Base-by-base conservation (phyloP, 2,329 filamentous ascomycete genomes). In the Trichoderma semiorbis region DNA sequence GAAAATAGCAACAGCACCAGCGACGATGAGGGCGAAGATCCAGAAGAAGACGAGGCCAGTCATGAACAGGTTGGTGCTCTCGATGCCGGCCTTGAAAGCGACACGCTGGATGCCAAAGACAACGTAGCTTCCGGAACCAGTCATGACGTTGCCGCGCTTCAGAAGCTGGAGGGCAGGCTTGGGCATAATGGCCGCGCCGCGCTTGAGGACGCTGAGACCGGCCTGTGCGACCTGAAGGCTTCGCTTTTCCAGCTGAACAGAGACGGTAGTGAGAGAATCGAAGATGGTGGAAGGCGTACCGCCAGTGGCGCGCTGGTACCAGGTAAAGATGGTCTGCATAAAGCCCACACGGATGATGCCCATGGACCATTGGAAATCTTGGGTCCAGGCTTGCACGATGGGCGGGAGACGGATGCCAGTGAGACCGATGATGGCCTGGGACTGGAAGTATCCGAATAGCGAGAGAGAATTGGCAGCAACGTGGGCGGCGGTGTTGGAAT, bases 301-400 rank as follows among this genome's bases (percentile, higher is more conserved):
- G 68, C 95, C 95, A 3, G 95, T 98, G 3, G 95, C 89, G 73
- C 95, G 92, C 83, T 97, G 95, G 80, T 98, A 98, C 95, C 95
- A 98, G 43, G 94, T 97, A 73, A 93, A 93, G 78, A 97, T 93
- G 62, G 86, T 86, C 84, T 98, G 94, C 83, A 98, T 88, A 81
- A 97, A 98, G n/a, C 85, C 86, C 55, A 98, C 87, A 66, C 89
- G 89, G 77, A 98, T 97, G 77, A 98, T 94, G 77, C 95, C 95
- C 93, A 98, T 96, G 78, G 92, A 97, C 95, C 95, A 98, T 80
- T 97, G 93, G 84, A 98, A 98, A 83, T 98, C 95, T 83, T 98
- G 95, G 2, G 95, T 97, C 95, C 95, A 98, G 0, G 95, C 88
- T 78, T 93, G 88, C 69, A 97, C 95, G 73, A 97, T 93, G 0